Evolutionary conservation across 2,329 filamentous ascomycete genomes (phyloP), one percentile per base, ranked within the genome.

Genomic region (Hymenoscyphus fraxineus): DNA sequence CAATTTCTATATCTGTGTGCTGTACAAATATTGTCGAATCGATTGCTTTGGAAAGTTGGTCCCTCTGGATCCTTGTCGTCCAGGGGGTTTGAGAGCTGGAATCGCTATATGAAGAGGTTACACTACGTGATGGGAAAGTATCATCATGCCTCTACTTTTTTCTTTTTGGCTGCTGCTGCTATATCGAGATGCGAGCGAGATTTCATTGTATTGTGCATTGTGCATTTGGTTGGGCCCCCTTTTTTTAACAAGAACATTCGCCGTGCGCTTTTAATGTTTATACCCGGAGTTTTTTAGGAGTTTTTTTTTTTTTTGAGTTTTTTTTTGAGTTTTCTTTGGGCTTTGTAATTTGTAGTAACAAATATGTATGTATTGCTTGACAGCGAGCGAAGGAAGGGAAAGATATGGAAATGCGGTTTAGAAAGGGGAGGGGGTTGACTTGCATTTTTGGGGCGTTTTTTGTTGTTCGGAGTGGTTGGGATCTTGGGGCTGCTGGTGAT

Each of bases 251-350:
- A 35, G 32, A 35, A 35, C 6, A 51, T 51, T 22, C 47, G 47
- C 47, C 13, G 13, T 13, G 10, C 56, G 32, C 13, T n/a, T 38
- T 40, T 39, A 40, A 38, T 58, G 38, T 58, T 19, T 58, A 58
- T 58, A 58, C 56, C 56, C 56, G 56, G 56, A 58, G 56, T 58
- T 40, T 22, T 57, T 19, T 1, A n/a, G 35, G 47, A 27, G 19
- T 22, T 51, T 51, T 51, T 58, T 39, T 58, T 38, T 58, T 27
- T 58, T 35, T 35, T n/a, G n/a, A n/a, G n/a, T n/a, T n/a, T n/a
- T n/a, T n/a, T n/a, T n/a, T n/a, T n/a, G n/a, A n/a, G n/a, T n/a
- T n/a, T n/a, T n/a, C n/a, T n/a, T n/a, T n/a, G n/a, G n/a, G n/a
- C n/a, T n/a, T 31, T 35, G 38, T 6, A 58, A 19, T 35, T 47